Base-by-base conservation (phyloP, 1,284 basidiomycete species). In the Pulveroboletus sp. region DNA sequence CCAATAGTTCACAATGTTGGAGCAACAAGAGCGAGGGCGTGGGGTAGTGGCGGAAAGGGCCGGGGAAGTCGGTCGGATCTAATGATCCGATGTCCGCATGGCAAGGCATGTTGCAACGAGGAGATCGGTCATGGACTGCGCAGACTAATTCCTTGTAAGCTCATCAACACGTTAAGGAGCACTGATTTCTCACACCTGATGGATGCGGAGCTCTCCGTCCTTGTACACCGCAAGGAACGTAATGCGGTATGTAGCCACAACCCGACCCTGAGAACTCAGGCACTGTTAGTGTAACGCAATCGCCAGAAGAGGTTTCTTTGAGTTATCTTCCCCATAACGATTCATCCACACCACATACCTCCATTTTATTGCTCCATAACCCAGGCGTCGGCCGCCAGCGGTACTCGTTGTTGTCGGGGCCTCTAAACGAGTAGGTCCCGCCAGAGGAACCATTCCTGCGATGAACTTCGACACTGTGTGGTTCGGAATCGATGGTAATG, bases 211-310 rank as follows among this genome's bases (percentile, higher is more conserved):
- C 40, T 70, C 71, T 5, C 71, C 69, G 32, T 70, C 70, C 50
- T 73, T 70, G 43, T 48, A 64, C 42, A 70, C 26, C 12, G 71
- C 71, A 56, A 70, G 61, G 16, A 59, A 46, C 32, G 67, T 71
- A 26, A 70, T 60, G 29, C 71, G 68, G 50, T 73, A 70, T 10
- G 70, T 71, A 6, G 68, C 68, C 19, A 73, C 59, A 8, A 73
- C 53, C 26, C 60, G 59, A 45, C 53, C 50, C 26, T 47, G 59
- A 4, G 64, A 47, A 43, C 67, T 51, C 33, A 67, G 48, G 48
- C 70, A 73, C 69, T 70, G 11, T 26, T 11, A n/a, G 17, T 11
- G 21, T 10, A 32, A 16, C 13, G 35, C 37, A 57, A 9, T 15
- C 51, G 19, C 9, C 44, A 43, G 17, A 41, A 47, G 15, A 5